Evolutionary conservation across 2,329 filamentous ascomycete genomes (phyloP), one percentile per base, ranked within the genome.

Genomic region (Neofusicoccum parvum): DNA sequence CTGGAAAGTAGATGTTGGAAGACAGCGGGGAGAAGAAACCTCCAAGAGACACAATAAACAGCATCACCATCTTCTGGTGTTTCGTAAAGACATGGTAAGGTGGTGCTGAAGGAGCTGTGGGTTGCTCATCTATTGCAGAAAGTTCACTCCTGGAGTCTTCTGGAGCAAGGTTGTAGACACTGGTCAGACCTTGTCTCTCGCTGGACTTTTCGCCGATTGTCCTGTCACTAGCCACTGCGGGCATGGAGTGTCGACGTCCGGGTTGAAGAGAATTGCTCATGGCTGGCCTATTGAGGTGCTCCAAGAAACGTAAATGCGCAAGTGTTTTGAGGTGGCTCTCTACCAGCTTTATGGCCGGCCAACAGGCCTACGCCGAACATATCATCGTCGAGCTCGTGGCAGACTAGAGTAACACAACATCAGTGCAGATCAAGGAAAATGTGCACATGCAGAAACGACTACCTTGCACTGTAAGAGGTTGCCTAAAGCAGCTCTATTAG

Each of bases 21-120:
- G 76, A 76, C 54, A 78, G 72, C 1, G 84, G 84, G 2, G 83
- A 85, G 73, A 87, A 85, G 32, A 86, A 73, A 1, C 81, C 82
- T 1, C 83, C 84, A 0, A 82, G 69, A 1, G 82, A 80, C 27
- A 84, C 80, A 53, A 83, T 82, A 70, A 80, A 76, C 27, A 85
- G 79, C 34, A 85, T 79, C 66, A 45, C 11, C 69, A 67, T 68
- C 48, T 69, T 71, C 54, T 65, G 39, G 34, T 23, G 49, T 1
- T 41, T 23, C 2, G 56, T 53, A 32, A 66, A 70, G 5, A 70
- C 58, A 58, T 71, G 69, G 59, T 71, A 71, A 5, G 49, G 56
- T 45, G 65, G 34, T 17, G 43, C 43, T 15, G 43, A 15, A 17
- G 43, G 43, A 9, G 3, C 14, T 46, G 14, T 39, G 7, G 43